These are phyloP conservation scores for Kluyveromyces nonfermentans DNA, from an alignment of 805 yeast species.

Conservation along the genomic window DNA sequence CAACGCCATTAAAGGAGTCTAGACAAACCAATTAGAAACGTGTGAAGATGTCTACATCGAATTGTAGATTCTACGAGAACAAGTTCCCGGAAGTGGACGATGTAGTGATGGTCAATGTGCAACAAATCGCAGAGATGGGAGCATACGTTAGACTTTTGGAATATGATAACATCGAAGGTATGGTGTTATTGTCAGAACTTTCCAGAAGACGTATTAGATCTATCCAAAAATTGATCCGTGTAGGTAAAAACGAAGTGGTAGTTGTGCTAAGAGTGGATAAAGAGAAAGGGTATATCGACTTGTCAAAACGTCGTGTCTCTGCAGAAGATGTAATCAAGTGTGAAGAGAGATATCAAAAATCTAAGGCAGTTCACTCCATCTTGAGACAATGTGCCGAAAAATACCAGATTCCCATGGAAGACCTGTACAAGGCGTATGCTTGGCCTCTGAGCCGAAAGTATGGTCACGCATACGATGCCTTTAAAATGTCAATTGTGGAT, in stretches of 20 bases:
- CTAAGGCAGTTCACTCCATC: conserved; percentile 97
- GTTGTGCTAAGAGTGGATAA: conserved; percentile 97
- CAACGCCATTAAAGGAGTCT: not conserved
- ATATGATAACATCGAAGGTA: conserved; percentile 97
- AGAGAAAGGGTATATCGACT: conserved; percentile 96
- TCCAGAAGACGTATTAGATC: conserved; percentile 98
- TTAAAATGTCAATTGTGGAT: conserved; percentile 91
- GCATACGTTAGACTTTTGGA: conserved; percentile 94
- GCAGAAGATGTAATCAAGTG: conserved; percentile 95
- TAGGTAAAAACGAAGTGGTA: conserved; percentile 96
- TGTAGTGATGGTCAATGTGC: conserved; percentile 98
- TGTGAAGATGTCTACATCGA: conserved; percentile 62
- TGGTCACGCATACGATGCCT: conserved; percentile 97
- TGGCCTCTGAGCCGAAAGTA: conserved; percentile 95
- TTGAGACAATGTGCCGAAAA: conserved; percentile 97
- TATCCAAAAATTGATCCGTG: conserved; percentile 93
- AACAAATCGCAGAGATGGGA: conserved; percentile 98
- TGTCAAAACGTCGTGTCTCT: conserved; percentile 96
- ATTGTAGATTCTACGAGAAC: conserved; percentile 95
- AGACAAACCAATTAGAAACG: not conserved
- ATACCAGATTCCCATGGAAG: conserved; percentile 79
- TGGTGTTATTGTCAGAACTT: conserved; percentile 91
- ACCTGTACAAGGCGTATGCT: conserved; percentile 78
- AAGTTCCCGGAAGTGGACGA: conserved; percentile 98
- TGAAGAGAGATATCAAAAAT: conserved; percentile 94